Evolutionary conservation across 495 filamentous ascomycete genomes (phyloP).

Genomic region (Hypoxylon perforatum): DNA sequence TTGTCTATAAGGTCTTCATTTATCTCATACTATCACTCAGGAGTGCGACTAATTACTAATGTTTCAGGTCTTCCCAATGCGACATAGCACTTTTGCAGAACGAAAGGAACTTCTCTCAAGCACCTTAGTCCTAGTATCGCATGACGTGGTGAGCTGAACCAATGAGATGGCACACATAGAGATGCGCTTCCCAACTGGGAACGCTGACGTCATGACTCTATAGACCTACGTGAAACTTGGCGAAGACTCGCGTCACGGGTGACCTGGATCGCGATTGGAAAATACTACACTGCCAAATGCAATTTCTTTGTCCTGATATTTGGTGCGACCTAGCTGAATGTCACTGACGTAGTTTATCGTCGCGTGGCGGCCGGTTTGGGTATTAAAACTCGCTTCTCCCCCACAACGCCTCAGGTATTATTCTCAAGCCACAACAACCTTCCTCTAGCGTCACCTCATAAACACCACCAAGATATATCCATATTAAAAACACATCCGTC

Average conservation of each 20-base stretch:
- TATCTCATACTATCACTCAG: too few relatives aligned
- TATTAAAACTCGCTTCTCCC: conserved; percentile 15
- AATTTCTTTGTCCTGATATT: conserved; percentile 26
- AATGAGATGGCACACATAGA: conserved; percentile 6
- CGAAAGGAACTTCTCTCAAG: too few relatives aligned
- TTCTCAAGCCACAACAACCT: conserved; percentile 11
- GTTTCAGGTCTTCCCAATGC: too few relatives aligned
- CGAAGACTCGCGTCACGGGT: conserved; percentile 28
- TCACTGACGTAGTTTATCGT: conserved; percentile 27
- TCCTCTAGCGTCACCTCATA: not conserved
- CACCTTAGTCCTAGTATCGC: too few relatives aligned
- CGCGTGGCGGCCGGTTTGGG: conserved; percentile 9
- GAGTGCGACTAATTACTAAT: too few relatives aligned
- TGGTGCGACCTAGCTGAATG: not conserved
- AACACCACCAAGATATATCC: not conserved
- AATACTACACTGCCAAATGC: conserved; percentile 2
- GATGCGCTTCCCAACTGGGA: conserved; percentile 11
- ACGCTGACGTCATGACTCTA: conserved; percentile 34
- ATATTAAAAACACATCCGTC: not conserved
- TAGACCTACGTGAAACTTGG: conserved; percentile 10
- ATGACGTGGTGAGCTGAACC: not conserved
- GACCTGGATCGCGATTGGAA: conserved; percentile 14
- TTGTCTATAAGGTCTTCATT: too few relatives aligned
- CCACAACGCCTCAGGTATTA: not conserved
- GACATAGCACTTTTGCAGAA: too few relatives aligned